These are phyloP conservation scores for Cicer pinnatifidum DNA, from an alignment of 306 rosid species.

Conservation along the genomic window DNA sequence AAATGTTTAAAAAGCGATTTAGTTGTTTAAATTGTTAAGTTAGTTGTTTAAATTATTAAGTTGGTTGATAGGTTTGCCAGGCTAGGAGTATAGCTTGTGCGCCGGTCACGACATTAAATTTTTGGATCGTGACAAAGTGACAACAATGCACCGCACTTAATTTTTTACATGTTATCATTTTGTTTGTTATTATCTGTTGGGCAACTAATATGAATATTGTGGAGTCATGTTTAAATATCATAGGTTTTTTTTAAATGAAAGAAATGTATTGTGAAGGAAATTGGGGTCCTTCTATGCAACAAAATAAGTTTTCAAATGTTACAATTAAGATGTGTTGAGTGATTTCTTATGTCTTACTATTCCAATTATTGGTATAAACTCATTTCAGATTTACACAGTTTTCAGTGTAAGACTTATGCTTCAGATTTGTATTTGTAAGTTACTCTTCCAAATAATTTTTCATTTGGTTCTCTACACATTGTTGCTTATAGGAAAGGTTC, in stretches of 20 bases:
- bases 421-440: neutral
- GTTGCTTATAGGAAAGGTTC: neutral
- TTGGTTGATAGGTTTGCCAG: too few species aligned
- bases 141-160: neutral
- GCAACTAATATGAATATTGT: neutral
- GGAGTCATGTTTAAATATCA: neutral
- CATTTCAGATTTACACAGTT: neutral
- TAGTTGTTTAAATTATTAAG: too few species aligned
- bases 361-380: too few species aligned
- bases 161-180: neutral
- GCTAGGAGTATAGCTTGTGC: too few species aligned
- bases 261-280: neutral
- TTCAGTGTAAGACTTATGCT: neutral
- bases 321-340: neutral
- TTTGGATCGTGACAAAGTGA: too few species aligned
- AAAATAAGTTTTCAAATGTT: neutral
- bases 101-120: too few species aligned
- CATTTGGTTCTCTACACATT: slow-evolving; percentile 2
- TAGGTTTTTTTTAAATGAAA: neutral
- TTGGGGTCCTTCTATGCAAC: neutral
- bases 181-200: neutral
- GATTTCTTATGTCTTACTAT: too few species aligned
- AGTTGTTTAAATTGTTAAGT: too few species aligned
- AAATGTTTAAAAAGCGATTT: too few species aligned
- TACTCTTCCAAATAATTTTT: neutral